These are phyloP conservation scores for Anacardium occidentale DNA, from an alignment of 345 rosid genomes.

Conservation along the genomic window DNA sequence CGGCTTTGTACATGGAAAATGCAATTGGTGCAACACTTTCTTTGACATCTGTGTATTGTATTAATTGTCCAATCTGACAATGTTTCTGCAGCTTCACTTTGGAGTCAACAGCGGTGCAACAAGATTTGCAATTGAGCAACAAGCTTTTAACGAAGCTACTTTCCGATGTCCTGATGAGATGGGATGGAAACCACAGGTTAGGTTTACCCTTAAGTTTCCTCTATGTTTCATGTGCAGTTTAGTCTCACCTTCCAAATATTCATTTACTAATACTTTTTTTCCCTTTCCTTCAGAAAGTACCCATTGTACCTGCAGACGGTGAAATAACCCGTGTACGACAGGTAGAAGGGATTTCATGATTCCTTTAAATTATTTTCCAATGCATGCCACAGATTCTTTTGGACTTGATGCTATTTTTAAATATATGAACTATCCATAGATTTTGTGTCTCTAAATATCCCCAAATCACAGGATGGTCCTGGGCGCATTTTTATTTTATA, in stretches of 20 bases:
- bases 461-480: no score
- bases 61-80: neutral
- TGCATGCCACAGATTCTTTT: neutral
- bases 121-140: slow-evolving; percentile 81
- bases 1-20: neutral
- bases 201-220: slow-evolving; percentile 12
- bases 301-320: slow-evolving; percentile 81
- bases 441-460: no score
- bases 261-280: slow-evolving; percentile 5
- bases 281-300: slow-evolving; percentile 61
- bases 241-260: neutral
- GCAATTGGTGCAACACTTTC: slow-evolving; percentile 4
- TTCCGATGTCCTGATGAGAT: slow-evolving; percentile 95
- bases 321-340: slow-evolving; percentile 60
- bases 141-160: slow-evolving; percentile 97
- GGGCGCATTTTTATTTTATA: no score
- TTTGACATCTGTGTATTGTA: neutral
- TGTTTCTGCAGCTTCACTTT: slow-evolving; percentile 60
- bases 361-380: neutral
- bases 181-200: slow-evolving; percentile 99
- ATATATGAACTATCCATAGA: neutral
- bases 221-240: neutral
- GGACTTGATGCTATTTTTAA: neutral
- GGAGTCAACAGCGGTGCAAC: slow-evolving; percentile 97
- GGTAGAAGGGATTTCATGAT: slow-evolving; percentile 41